Conservation (phyloP, 192 early-diverging fungal species). For the Gonapodya sp. region DNA sequence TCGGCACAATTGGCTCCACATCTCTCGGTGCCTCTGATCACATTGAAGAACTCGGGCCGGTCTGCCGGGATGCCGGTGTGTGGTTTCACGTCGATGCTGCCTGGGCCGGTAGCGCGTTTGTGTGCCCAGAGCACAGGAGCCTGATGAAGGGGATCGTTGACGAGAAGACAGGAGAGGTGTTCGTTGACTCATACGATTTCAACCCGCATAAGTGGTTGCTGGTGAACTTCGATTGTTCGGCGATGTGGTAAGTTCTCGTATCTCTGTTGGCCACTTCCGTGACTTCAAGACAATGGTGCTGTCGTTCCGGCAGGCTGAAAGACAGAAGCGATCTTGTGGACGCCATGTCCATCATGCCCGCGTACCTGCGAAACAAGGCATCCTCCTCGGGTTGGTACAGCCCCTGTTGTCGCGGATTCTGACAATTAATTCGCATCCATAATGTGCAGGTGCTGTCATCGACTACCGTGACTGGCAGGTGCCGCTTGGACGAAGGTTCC, state of each 20-base stretch:
- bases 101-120: constrained; percentile 45
- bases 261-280: too few species aligned
- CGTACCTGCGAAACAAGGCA: constrained; percentile 34
- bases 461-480: constrained; percentile 51
- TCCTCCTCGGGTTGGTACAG: background rate
- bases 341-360: constrained; percentile 39
- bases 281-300: too few species aligned
- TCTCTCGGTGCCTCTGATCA: constrained; percentile 44
- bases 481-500: constrained; percentile 46
- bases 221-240: constrained; percentile 56
- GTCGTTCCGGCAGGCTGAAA: constrained; percentile 16
- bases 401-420: background rate
- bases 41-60: constrained; percentile 38
- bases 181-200: constrained; percentile 43
- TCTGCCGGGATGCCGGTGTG: constrained; percentile 26
- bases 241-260: constrained; percentile 35
- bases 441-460: constrained; percentile 25
- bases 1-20: constrained; percentile 56
- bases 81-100: constrained; percentile 63
- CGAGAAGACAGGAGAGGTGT: background rate
- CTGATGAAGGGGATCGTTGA: constrained; percentile 34
- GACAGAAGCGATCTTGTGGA: constrained; percentile 32
- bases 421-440: background rate
- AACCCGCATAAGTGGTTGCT: constrained; percentile 59
- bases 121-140: constrained; percentile 45